Evolutionary conservation across 2,329 filamentous ascomycete genomes (phyloP), one percentile per base, ranked within the genome.

Genomic region (Fusarium algeriense): DNA sequence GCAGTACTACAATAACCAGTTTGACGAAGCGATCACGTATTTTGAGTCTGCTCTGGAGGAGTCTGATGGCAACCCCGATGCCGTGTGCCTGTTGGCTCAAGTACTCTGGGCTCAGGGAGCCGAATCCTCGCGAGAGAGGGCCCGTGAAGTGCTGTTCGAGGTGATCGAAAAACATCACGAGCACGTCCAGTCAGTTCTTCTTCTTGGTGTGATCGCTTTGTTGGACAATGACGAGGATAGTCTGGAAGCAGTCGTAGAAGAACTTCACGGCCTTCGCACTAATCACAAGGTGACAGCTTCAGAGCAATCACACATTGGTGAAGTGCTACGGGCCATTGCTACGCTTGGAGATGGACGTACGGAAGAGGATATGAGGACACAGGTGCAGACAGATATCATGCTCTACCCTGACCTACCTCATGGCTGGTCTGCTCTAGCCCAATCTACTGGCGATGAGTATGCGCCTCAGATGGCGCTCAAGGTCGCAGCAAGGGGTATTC

Each of bases 41-140:
- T 97, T 99, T 80, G 90, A 93, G 70, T 86, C 89, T 5, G 94
- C 94, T 0, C 85, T 98, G 11, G 86, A 91, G 60, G 94, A 97
- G 78, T 94, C 92, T 2, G 83, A 88, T 34, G 88, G 88, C 40
- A 90, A 94, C 67, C 92, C 95, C 0, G 94, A 98, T 77, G 92
- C 95, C 2, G 91, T 94, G 1, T 98, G 95, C 76, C 85, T 98
- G 15, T 85, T 98, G 15, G 93, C 95, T 0, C 94, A 98, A 80
- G 93, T 98, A 0, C 86, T 98, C 1, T 99, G 96, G 95, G 95
- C 95, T 0, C 94, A 93, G 71, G 94, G 93, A 12, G 90, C 90
- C 1, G 89, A 91, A 10, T 86, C 90, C 2, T 92, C 95, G 60
- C 89, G 91, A 49, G 89, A 91, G 53, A 90, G 92, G 67, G 95